Percentiles rank a stretch among this genome's conserved stretches.
Conservation (phyloP, 495 filamentous ascomycete genomes). For the Recurvomyces mirabilis region DNA sequence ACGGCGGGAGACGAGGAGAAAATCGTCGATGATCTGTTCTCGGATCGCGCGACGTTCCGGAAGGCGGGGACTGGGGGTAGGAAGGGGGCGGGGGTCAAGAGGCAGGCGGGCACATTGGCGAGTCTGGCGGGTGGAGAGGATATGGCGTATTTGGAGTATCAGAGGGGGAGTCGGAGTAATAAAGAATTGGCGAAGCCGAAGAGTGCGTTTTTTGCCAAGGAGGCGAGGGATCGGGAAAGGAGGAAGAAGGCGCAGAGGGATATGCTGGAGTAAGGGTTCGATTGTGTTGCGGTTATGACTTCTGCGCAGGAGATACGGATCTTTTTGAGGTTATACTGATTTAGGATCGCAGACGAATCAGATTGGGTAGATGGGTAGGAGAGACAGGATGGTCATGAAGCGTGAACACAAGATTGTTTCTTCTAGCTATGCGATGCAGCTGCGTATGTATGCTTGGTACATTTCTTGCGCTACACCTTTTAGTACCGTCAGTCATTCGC, state of each 20-base stretch:
- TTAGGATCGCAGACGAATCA: too few species aligned
- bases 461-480: too few species aligned
- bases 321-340: neutral
- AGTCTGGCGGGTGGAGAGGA: conserved; percentile 83
- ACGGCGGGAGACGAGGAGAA: conserved; percentile 64
- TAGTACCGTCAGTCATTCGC: too few species aligned
- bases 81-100: conserved; percentile 43
- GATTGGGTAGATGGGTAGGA: too few species aligned
- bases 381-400: too few species aligned
- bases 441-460: too few species aligned
- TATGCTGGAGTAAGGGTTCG: conserved; percentile 5
- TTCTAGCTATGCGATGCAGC: too few species aligned
- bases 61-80: conserved; percentile 27
- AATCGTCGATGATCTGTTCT: conserved; percentile 75
- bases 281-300: neutral
- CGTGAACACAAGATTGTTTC: too few species aligned
- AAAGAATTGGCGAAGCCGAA: conserved; percentile 63
- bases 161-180: conserved; percentile 49
- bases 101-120: conserved; percentile 73
- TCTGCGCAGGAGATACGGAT: too few species aligned
- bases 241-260: conserved; percentile 36
- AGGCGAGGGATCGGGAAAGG: conserved; percentile 61
- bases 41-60: conserved; percentile 36
- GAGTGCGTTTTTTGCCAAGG: conserved; percentile 68
- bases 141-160: conserved; percentile 92